Evolutionary conservation across 768 basidiomycete species (phyloP).

Genomic region (Pleurotus cornucopiae): DNA sequence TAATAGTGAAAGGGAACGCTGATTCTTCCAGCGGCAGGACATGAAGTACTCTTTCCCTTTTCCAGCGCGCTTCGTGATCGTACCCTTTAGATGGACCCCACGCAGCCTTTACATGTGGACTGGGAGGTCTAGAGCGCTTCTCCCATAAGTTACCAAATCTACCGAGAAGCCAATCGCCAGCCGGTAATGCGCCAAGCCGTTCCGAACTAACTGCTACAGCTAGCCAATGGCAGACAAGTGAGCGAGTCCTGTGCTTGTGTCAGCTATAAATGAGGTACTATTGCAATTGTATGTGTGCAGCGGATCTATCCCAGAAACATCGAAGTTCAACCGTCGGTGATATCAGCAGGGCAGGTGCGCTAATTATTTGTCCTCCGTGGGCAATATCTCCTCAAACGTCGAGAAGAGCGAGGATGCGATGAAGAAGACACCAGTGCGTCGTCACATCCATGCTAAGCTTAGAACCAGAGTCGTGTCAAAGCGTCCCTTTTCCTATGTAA

Average conservation of each 20-base stretch:
- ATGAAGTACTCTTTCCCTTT: no score
- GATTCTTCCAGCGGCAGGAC: no score
- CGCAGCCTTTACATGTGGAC: not conserved
- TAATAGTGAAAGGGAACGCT: no score
- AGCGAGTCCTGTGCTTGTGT: no score
- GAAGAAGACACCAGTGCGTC: not conserved
- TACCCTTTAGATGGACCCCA: not conserved
- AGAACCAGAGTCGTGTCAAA: not conserved
- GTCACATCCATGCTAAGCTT: not conserved
- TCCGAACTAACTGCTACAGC: not conserved
- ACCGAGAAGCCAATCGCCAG: not conserved
- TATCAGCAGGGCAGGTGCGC: no score
- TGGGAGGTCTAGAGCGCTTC: not conserved
- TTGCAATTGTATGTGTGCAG: not conserved
- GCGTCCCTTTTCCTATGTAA: no score
- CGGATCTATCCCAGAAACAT: constrained; percentile 3
- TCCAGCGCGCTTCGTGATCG: not conserved
- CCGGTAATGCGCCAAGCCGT: not conserved
- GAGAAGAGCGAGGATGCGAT: not conserved
- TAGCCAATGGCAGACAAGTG: no score
- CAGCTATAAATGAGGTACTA: no score
- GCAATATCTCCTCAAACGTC: not conserved
- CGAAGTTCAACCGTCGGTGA: not conserved
- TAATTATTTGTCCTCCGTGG: no score
- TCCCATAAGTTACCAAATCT: not conserved